phyloP scores from a whole-genome alignment of 768 basidiomycete genomes.

The Mycena chlorophos region DNA sequence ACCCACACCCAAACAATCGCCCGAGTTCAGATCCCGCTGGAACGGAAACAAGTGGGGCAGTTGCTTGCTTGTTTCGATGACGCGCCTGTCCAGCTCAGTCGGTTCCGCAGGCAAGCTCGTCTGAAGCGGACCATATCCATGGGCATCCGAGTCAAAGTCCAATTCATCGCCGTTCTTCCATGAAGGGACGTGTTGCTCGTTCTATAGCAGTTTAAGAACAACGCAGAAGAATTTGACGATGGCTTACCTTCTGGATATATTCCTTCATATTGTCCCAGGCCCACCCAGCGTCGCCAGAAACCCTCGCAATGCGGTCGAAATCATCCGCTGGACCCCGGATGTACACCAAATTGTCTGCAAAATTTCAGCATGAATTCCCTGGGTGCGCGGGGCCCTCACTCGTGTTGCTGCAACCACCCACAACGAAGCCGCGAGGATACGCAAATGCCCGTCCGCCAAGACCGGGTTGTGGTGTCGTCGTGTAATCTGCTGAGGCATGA shows the following conservation, averaged over 20 bases:
- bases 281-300: slow-evolving; percentile 26
- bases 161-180: neutral
- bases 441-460: slow-evolving; percentile 26
- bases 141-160: neutral
- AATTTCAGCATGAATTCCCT: neutral
- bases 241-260: neutral
- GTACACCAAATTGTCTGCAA: slow-evolving; percentile 28
- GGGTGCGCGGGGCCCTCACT: slow-evolving; percentile 23
- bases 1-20: neutral
- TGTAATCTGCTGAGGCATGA: slow-evolving; percentile 21
- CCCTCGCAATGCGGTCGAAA: slow-evolving; percentile 25
- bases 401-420: slow-evolving; percentile 32
- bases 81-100: neutral
- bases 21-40: neutral
- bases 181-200: neutral
- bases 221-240: neutral
- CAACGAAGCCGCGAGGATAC: slow-evolving; percentile 28
- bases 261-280: slow-evolving; percentile 25
- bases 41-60: neutral
- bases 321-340: slow-evolving; percentile 28
- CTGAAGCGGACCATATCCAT: neutral
- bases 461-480: slow-evolving; percentile 26
- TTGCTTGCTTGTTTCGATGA: neutral
- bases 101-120: neutral
- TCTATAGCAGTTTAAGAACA: neutral